A percentile compares a stretch with the other conserved stretches of the same genome.
Conservation (phyloP, 2,329 filamentous ascomycete species). For the Talaromyces sp. region DNA sequence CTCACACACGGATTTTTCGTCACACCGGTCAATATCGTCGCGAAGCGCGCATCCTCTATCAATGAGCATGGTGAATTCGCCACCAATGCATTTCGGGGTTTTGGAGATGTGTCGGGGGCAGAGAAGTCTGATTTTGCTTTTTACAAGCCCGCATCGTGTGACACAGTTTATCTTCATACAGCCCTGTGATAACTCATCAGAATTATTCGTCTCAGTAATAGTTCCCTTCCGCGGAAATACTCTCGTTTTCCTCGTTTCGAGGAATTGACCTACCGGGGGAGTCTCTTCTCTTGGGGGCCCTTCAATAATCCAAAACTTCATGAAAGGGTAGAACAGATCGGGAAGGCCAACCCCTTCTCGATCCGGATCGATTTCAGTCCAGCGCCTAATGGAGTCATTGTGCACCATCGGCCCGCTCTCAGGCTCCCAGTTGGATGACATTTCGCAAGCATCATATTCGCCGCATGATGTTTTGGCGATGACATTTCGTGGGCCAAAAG, state of each 20-base stretch:
- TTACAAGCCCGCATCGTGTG: conserved; percentile 15
- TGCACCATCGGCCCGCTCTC: not conserved
- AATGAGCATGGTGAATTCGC: conserved; percentile 13
- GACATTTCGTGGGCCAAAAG: conserved; percentile 7
- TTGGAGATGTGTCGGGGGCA: conserved; percentile 10
- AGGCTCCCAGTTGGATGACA: not conserved
- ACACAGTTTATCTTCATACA: conserved; percentile 13
- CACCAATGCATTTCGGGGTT: conserved; percentile 7
- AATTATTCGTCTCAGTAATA: not conserved
- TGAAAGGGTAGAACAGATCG: conserved; percentile 1
- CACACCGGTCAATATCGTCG: conserved; percentile 8
- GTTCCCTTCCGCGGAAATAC: no score
- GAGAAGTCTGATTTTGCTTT: conserved; percentile 5
- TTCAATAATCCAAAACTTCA: conserved; percentile 12
- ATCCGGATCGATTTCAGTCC: conserved; percentile 9
- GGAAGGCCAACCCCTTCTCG: conserved; percentile 1
- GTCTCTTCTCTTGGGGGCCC: conserved; percentile 3
- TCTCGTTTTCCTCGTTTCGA: not conserved
- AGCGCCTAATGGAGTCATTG: not conserved
- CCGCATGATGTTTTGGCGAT: not conserved
- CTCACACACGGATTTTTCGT: conserved; percentile 6
- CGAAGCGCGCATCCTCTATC: conserved; percentile 7
- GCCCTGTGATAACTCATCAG: not conserved
- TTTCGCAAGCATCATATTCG: not conserved
- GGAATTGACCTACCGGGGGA: conserved; percentile 1